Evolutionary conservation across 345 rosid genomes (phyloP).

Genomic region (Conringia planisiliqua): DNA sequence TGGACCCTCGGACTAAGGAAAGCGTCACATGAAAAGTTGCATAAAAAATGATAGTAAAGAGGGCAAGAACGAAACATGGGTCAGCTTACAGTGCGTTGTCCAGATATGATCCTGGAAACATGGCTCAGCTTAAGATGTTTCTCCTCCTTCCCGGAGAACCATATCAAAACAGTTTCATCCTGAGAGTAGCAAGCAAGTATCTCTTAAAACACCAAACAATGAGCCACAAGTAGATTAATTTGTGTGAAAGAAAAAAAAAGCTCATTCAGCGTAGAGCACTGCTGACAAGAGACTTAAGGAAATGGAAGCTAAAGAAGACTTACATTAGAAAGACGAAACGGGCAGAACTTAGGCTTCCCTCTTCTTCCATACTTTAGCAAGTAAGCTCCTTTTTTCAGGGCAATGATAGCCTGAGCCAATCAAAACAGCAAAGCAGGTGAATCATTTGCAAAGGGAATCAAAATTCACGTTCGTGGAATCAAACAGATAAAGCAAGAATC

Average conservation of each 20-base stretch:
- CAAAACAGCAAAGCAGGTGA: slow-evolving; percentile 13
- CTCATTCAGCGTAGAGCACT: not conserved
- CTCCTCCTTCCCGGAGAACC: slow-evolving; percentile 95
- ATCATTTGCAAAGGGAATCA: not conserved
- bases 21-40: slow-evolving; percentile 2
- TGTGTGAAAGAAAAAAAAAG: not conserved
- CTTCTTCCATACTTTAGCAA: slow-evolving; percentile 97
- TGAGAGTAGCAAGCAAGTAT: slow-evolving; percentile 41
- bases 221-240: not conserved
- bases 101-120: slow-evolving; percentile 84
- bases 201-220: not conserved
- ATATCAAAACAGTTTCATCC: slow-evolving; percentile 95
- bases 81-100: slow-evolving; percentile 93
- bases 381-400: slow-evolving; percentile 91
- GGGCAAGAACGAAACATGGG: not conserved
- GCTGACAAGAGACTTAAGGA: not conserved
- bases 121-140: slow-evolving; percentile 87
- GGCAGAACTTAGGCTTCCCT: slow-evolving; percentile 98
- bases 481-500: not conserved
- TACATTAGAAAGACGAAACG: slow-evolving; percentile 96
- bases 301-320: slow-evolving; percentile 30
- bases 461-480: not conserved
- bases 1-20: not conserved
- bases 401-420: slow-evolving; percentile 82
- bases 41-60: not conserved